Evolutionary conservation across 2,329 filamentous ascomycete genomes (phyloP).

Genomic region (Coniochaeta sp.): DNA sequence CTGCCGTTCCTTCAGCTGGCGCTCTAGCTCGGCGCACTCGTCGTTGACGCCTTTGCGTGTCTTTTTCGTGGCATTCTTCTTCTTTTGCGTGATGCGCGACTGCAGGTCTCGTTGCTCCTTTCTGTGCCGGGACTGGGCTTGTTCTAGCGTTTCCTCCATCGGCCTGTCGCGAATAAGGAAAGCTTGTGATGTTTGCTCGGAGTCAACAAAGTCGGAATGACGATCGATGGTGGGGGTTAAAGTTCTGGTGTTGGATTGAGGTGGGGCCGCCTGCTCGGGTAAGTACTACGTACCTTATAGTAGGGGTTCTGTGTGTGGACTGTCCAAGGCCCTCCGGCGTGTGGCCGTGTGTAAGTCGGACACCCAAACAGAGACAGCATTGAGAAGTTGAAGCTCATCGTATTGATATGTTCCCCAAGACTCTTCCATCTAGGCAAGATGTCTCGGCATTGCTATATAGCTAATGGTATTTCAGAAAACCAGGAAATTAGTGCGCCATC

Average conservation of each 20-base stretch:
- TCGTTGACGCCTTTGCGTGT: conserved; percentile 67
- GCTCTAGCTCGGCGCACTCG: conserved; percentile 67
- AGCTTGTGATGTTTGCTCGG: not conserved
- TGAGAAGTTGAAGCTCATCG: too few species aligned
- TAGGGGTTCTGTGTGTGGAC: too few species aligned
- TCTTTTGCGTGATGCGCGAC: conserved; percentile 82
- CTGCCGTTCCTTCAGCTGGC: conserved; percentile 58
- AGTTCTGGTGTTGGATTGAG: not conserved
- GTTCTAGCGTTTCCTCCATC: conserved; percentile 55
- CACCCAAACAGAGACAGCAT: too few species aligned
- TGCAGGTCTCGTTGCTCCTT: conserved; percentile 87
- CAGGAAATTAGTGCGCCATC: conserved; percentile 1
- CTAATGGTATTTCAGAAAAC: not conserved
- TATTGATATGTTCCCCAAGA: not conserved
- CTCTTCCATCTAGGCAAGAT: not conserved
- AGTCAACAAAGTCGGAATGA: not conserved
- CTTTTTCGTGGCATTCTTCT: conserved; percentile 92
- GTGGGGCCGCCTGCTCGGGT: not conserved
- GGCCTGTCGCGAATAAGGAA: not conserved
- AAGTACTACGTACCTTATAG: too few species aligned
- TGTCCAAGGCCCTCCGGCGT: too few species aligned
- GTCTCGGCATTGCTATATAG: not conserved
- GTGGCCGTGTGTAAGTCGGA: too few species aligned
- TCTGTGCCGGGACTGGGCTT: conserved; percentile 70
- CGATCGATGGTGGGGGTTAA: not conserved